Evolutionary conservation across 352 stramenopile genomes (phyloP), one percentile per base, ranked within the genome.

Genomic region (Phytophthora pisi): DNA sequence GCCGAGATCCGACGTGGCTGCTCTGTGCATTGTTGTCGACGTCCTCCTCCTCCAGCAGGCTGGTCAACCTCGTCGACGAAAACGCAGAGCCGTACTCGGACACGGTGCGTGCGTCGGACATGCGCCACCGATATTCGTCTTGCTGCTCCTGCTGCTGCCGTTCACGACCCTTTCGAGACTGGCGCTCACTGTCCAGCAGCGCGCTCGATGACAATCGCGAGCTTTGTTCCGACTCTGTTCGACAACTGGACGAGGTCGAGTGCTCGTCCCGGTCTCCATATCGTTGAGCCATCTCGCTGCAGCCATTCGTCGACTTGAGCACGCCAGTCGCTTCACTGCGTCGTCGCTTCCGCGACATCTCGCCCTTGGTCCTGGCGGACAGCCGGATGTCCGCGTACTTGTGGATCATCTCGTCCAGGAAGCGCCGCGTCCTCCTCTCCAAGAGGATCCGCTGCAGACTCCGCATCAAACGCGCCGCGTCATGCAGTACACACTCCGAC

Each of bases 331-430:
- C 61, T 70, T 58, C 55, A 64, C 42, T 63, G 47, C 47, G 53
- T 36, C 10, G 34, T 6, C 61, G 61, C 66, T 66, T 78, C 56
- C 71, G 53, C 45, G 49, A 38, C 45, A 58, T 57, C 47, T 55
- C 47, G 40, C 54, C 68, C 31, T 46, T 20, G 13, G 43, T 66
- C 40, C 57, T 54, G 6, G 56, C 36, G 5, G 66, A 57, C 20
- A 77, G 38, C 30, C 59, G 71, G 60, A 75, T 78, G 46, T 78
- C 58, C 7, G 57, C 56, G 61, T 78, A 78, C 45, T 75, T 78
- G 49, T 60, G 52, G 45, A 78, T 68, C 70, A 78, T 78, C n/a
- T 70, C 59, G 57, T 72, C 66, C 40, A 78, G 46, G 24, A 75
- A 69, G 24, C 57, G 58, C 54, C 58, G 66, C 38, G 66, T 78